Evolutionary conservation across 1,284 basidiomycete genomes (phyloP), one percentile per base, ranked within the genome.

Genomic region (Fomitopsis betulina): DNA sequence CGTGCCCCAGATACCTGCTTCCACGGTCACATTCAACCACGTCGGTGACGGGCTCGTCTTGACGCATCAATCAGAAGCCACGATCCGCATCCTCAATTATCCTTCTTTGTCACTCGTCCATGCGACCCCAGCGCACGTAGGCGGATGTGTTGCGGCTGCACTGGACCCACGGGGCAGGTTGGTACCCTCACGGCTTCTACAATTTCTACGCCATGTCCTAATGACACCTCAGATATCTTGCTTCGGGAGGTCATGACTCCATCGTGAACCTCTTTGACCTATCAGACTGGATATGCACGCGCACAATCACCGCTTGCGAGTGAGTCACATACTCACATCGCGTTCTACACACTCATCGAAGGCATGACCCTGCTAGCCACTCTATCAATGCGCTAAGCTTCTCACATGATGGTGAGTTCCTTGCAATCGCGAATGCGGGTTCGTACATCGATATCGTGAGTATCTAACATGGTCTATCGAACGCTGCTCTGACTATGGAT

Each of bases 181-280:
- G 15, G 9, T 19, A 5, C 60, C 5, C 30, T 30, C 5, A 39
- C 12, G 13, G 3, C 23, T 37, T 25, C n/a, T 5, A 52, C 23
- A 17, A 47, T 10, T 15, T 3, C 45, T 13, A 10, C 15, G 23
- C 3, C n/a, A n/a, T n/a, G n/a, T n/a, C n/a, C 12, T 21, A 25
- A 53, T 17, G 42, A 13, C 43, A 43, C 21, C 30, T 12, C 65
- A 88, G 84, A 60, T 91, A 91, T 64, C 77, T 92, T 35, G 87
- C 87, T 2, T 87, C 89, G 0, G 90, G 88, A 38, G 89, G 90
- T 15, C 77, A 82, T 56, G 90, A 92, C 67, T 89, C 88, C 2
- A 91, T 92, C 59, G 84, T 93, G 51, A 89, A 91, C 66, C 73
- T 91, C 65, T 90, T 91, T 67, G 89, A 91, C 67, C 67, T 85